Conservation (phyloP, 345 rosid genomes). For the Litchi chinensis region DNA sequence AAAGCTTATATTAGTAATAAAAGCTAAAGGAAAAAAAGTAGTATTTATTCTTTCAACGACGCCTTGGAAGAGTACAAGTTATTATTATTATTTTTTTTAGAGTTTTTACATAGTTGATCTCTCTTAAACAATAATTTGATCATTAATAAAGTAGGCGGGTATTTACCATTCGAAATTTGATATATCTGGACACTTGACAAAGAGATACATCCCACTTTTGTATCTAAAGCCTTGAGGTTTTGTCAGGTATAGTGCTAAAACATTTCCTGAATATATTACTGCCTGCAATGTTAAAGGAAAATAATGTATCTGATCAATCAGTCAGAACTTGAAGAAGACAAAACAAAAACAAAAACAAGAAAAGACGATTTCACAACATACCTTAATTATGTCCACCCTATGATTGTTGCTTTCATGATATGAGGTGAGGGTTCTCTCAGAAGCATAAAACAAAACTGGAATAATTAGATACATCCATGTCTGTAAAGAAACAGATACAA, state of each 20-base stretch:
- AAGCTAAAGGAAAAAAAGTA: no score
- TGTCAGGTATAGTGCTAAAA: conserved; percentile 79
- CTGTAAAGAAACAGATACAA: conserved; percentile 35
- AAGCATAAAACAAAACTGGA: conserved; percentile 62
- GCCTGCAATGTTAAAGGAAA: conserved; percentile 53
- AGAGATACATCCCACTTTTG: conserved; percentile 94
- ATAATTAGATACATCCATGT: conserved; percentile 83
- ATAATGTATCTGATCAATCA: background rate
- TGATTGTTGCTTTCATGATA: conserved; percentile 59
- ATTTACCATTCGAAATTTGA: conserved; percentile 80
- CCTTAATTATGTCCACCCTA: conserved; percentile 76
- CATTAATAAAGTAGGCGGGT: no score
- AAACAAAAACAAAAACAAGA: background rate
- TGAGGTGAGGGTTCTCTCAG: conserved; percentile 58
- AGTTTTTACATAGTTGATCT: no score
- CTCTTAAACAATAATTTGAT: no score
- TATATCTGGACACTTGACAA: conserved; percentile 83
- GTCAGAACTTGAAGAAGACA: background rate
- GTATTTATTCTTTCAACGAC: no score
- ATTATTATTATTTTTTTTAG: no score
- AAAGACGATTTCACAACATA: conserved; percentile 3
- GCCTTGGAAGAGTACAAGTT: no score
- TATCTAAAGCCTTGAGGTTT: conserved; percentile 87
- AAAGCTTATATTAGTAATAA: no score
- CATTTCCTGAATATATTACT: conserved; percentile 83